Base-by-base conservation (phyloP, 305 asterid genomes). In the Andrographis paniculata region DNA sequence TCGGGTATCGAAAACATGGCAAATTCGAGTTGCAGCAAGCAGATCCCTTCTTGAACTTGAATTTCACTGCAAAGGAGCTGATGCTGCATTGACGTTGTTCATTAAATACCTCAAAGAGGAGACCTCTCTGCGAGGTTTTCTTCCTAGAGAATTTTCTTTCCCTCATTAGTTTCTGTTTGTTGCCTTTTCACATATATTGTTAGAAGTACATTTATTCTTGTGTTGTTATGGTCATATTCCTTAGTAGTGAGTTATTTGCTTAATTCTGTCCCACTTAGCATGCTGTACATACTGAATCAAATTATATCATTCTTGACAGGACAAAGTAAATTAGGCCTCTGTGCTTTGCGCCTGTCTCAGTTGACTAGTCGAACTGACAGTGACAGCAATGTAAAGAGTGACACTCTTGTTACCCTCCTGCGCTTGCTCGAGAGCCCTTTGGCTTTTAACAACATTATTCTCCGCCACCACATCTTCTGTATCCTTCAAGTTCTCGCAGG, bases 391-490 rank as follows among this genome's bases (percentile, higher is more conserved):
- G 75, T 87, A 43, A 79, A 75, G 78, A 70, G 89, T 59, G 93
- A 74, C 55, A 87, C 82, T 23, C 94, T 87, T 31, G 89, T 83
- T 43, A 66, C 93, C 16, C 78, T 91, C 63, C 76, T 91, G 65
- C 94, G 80, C 57, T 63, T 87, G 74, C 95, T 91, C 60, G 96
- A 87, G 79, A 83, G 99, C 73, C 87, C 93, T 14, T 40, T 77
- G 74, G 82, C 94, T 42, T 91, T 91, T 68, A 86, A 91, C 80
- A 91, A 91, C 53, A 65, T 72, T 50, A 56, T 56, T 45, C 95
- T 91, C 56, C 95, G 96, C 40, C 99, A 87, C 79, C 76, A 87
- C 68, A 65, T 87, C 52, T 91, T 83, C 79, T 77, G 95, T 87
- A 84, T 87, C 60, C 74, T 91, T 71, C 99, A 91, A 79, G 99